Percentiles rank a stretch among this genome's conserved stretches.
Conservation (phyloP, 371 early-diverging fungal species). For the Mucor plumbeus region DNA sequence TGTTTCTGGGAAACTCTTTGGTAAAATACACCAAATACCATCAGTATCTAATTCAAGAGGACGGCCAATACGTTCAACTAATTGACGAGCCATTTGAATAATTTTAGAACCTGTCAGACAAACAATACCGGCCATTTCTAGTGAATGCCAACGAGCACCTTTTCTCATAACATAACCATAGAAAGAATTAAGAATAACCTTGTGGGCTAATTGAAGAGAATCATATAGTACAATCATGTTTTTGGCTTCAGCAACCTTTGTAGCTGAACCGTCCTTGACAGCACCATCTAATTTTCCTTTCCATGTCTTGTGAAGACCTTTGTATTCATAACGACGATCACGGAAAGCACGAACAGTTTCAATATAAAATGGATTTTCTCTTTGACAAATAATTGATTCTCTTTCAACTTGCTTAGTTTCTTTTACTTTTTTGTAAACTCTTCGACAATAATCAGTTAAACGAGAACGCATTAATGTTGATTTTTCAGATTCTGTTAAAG, state of each 20-base stretch:
- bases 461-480: conserved; percentile 79
- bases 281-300: conserved; percentile 87
- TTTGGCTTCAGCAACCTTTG: conserved; percentile 84
- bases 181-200: conserved; percentile 99
- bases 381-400: conserved; percentile 95
- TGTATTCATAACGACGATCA: conserved; percentile 99
- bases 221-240: conserved; percentile 97
- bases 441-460: conserved; percentile 87
- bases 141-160: conserved; percentile 99
- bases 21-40: conserved; percentile 99
- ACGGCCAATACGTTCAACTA: conserved; percentile 95
- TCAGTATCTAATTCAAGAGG: conserved; percentile 99
- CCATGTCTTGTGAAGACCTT: conserved; percentile 91
- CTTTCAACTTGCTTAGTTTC: conserved; percentile 82
- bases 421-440: conserved; percentile 87
- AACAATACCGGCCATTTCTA: conserved; percentile 99
- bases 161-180: conserved; percentile 99
- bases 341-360: conserved; percentile 98
- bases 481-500: conserved; percentile 72
- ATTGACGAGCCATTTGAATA: conserved; percentile 94
- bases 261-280: conserved; percentile 62
- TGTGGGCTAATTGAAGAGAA: conserved; percentile 99
- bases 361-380: conserved; percentile 99
- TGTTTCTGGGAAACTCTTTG: conserved; percentile 92
- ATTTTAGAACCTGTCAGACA: conserved; percentile 97